A percentile compares a stretch with the other conserved stretches of the same genome.
These are phyloP conservation scores for Tephrocybe sp. DNA, from an alignment of 768 basidiomycete genomes.

Conservation along the genomic window DNA sequence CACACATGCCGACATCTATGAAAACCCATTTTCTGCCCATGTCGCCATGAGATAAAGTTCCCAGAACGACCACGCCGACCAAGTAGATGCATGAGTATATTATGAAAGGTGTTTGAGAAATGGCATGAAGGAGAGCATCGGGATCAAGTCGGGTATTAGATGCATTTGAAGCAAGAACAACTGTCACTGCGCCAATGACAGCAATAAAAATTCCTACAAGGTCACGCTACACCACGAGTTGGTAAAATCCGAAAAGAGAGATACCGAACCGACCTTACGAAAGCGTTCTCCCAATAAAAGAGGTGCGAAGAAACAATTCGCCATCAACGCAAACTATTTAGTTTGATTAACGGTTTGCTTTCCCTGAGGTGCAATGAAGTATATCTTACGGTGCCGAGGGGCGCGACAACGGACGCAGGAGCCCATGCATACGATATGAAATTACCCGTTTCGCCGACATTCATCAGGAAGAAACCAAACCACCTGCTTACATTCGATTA, in stretches of 20 bases:
- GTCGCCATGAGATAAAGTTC: constrained; percentile 60
- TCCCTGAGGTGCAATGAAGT: constrained; percentile 4
- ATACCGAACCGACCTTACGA: constrained; percentile 50
- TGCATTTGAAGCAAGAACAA: constrained; percentile 79
- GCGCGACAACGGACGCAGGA: constrained; percentile 91
- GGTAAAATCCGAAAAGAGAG: constrained; percentile 13
- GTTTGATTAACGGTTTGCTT: constrained; percentile 7
- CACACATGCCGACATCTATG: constrained; percentile 87
- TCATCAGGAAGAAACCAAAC: constrained; percentile 86
- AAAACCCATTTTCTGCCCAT: constrained; percentile 69
- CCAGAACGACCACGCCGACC: constrained; percentile 52
- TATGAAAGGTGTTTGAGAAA: constrained; percentile 71
- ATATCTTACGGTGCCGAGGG: constrained; percentile 85
- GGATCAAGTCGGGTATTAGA: constrained; percentile 71
- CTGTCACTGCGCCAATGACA: constrained; percentile 85
- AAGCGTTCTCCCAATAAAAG: constrained; percentile 81
- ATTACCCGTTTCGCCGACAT: constrained; percentile 86
- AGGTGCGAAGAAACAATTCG: constrained; percentile 94
- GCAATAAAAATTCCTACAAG: constrained; percentile 77
- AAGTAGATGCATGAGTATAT: constrained; percentile 69
- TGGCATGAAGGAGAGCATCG: constrained; percentile 61
- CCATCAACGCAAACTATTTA: constrained; percentile 80
- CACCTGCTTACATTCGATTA: constrained; percentile 53
- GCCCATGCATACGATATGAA: constrained; percentile 90
- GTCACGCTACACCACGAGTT: constrained; percentile 52